These are phyloP conservation scores for Pseudocercospora ulei DNA, from an alignment of 2,329 filamentous ascomycete genomes.

Conservation along the genomic window DNA sequence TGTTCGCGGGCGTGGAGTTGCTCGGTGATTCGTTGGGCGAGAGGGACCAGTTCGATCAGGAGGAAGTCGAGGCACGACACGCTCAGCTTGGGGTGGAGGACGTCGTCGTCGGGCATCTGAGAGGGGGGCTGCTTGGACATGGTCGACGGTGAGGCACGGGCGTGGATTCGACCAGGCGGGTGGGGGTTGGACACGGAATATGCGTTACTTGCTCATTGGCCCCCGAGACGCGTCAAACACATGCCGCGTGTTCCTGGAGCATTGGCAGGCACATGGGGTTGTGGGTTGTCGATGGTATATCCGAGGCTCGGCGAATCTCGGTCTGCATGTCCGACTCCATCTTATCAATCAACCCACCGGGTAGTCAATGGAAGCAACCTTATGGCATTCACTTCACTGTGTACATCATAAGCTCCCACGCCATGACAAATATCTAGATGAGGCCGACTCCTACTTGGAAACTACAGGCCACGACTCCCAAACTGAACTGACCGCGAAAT, in stretches of 20 bases:
- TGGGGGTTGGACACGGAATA: no score
- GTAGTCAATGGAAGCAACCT: no score
- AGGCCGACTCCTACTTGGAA: no score
- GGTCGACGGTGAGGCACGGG: neutral
- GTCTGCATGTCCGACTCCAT: neutral
- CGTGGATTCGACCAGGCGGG: neutral
- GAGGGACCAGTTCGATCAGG: conserved; percentile 90
- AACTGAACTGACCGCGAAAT: no score
- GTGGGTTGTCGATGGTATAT: neutral
- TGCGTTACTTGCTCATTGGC: no score
- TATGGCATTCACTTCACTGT: no score
- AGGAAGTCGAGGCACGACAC: conserved; percentile 86
- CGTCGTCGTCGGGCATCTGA: conserved; percentile 19
- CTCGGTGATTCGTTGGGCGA: conserved; percentile 75
- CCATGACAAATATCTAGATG: no score
- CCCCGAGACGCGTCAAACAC: no score
- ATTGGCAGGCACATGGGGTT: neutral
- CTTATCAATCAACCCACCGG: no score
- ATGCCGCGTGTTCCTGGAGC: neutral
- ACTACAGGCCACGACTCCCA: no score
- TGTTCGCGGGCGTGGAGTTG: conserved; percentile 52
- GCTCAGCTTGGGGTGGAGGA: conserved; percentile 44
- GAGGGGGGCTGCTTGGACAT: conserved; percentile 17
- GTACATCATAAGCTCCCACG: no score
- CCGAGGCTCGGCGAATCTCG: neutral